phyloP scores from a whole-genome alignment of 2,329 filamentous ascomycete genomes.

The Rugonectria rugulosa region DNA sequence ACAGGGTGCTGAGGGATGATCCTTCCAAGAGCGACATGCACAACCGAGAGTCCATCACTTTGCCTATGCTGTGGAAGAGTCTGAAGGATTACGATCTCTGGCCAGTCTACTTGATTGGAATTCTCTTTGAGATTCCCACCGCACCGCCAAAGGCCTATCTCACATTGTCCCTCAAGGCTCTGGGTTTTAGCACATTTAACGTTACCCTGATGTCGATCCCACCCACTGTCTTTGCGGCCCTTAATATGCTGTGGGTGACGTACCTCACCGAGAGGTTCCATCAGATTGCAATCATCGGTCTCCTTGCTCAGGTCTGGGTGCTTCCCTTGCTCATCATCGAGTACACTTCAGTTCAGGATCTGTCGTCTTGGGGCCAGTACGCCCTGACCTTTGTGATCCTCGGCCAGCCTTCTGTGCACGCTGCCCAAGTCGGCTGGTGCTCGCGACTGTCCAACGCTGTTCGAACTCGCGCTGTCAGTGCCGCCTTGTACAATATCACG shows the following conservation, averaged over 20 bases:
- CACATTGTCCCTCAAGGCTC: constrained; percentile 49
- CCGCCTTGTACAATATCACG: constrained; percentile 17
- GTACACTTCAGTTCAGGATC: constrained; percentile 10
- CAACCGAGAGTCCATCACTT: constrained; percentile 60
- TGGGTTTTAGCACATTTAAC: constrained; percentile 53
- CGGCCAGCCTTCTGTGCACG: constrained; percentile 15
- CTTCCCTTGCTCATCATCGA: constrained; percentile 14
- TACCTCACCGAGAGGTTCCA: constrained; percentile 12
- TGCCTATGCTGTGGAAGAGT: constrained; percentile 53
- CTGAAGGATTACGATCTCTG: constrained; percentile 63
- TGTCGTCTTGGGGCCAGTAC: constrained; percentile 15
- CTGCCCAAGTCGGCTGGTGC: constrained; percentile 18
- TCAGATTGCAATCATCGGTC: constrained; percentile 16
- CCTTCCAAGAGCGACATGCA: constrained; percentile 63
- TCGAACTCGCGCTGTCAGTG: constrained; percentile 9
- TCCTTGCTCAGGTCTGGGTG: constrained; percentile 15
- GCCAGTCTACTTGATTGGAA: constrained; percentile 59
- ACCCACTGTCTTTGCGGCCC: constrained; percentile 7
- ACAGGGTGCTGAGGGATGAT: constrained; percentile 62
- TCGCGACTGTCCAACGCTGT: constrained; percentile 13
- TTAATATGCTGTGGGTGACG: constrained; percentile 20
- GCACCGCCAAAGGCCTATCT: constrained; percentile 52
- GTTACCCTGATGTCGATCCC: constrained; percentile 58
- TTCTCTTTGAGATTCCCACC: constrained; percentile 50
- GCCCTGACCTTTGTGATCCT: constrained; percentile 19